Conservation (phyloP, 2,329 filamentous ascomycete species). For the Cercospora sp. region DNA sequence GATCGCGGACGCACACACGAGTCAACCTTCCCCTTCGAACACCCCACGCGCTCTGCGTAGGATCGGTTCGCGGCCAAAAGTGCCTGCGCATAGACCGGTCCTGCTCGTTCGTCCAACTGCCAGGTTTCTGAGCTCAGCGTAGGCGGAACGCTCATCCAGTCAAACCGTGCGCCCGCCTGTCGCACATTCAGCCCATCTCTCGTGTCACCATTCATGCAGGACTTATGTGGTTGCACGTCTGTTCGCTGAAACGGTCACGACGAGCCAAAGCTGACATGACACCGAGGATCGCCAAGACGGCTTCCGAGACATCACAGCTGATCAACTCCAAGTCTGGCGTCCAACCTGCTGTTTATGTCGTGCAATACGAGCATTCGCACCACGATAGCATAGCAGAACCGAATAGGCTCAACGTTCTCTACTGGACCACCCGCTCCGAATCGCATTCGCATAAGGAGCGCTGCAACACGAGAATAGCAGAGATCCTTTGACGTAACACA, state of each 20-base stretch:
- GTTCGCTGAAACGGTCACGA: not conserved
- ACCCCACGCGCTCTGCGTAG: not conserved
- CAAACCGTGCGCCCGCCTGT: not conserved
- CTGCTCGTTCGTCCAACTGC: not conserved
- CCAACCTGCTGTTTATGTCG: not conserved
- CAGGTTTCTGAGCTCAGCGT: not conserved
- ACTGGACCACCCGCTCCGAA: not conserved
- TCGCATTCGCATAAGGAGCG: slow-evolving; percentile 5
- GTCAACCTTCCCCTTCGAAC: not conserved
- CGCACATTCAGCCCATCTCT: not conserved
- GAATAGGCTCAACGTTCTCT: not conserved
- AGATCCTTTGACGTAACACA: not conserved
- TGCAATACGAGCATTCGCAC: slow-evolving; percentile 3
- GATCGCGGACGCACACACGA: not conserved
- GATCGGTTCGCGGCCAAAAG: not conserved
- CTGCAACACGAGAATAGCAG: not conserved
- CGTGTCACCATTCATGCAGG: not conserved
- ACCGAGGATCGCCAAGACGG: slow-evolving; percentile 10
- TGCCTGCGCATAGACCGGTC: not conserved
- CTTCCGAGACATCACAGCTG: slow-evolving; percentile 9
- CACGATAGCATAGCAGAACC: not conserved
- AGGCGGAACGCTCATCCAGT: not conserved
- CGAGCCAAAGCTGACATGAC: slow-evolving; percentile 2
- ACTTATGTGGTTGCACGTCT: not conserved
- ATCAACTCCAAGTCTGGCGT: not conserved